Percentiles rank a stretch among this genome's conserved stretches.
These are phyloP conservation scores for Candida dajiaensis DNA, from an alignment of 805 yeast genomes.

Conservation along the genomic window DNA sequence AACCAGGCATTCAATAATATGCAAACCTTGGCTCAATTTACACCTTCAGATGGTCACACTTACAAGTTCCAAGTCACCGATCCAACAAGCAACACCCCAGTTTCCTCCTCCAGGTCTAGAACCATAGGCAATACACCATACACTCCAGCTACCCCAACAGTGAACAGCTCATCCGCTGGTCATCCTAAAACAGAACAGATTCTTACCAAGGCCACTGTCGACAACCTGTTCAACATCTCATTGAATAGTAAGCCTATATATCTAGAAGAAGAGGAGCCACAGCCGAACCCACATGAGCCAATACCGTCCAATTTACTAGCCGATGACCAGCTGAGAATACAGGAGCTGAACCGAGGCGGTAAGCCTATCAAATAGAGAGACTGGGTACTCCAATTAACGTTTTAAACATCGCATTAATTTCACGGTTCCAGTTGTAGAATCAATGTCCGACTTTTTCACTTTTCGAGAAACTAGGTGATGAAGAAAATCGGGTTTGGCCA, in stretches of 20 bases:
- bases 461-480: slow-evolving; percentile 2
- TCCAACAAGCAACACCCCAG: slow-evolving; percentile 1
- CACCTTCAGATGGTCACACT: slow-evolving; percentile 56
- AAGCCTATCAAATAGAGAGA: slow-evolving; percentile 3
- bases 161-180: slow-evolving; percentile 4
- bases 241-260: slow-evolving; percentile 16
- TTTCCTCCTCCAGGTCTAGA: slow-evolving; percentile 16
- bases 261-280: slow-evolving; percentile 11
- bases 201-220: slow-evolving; percentile 19
- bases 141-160: slow-evolving; percentile 20
- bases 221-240: slow-evolving; percentile 21
- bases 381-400: background rate
- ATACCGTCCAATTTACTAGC: background rate
- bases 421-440: background rate
- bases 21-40: slow-evolving; percentile 44
- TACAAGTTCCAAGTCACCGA: slow-evolving; percentile 26
- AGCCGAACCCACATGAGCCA: background rate
- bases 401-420: slow-evolving; percentile 3
- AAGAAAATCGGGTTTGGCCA: background rate
- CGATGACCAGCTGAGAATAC: slow-evolving; percentile 11
- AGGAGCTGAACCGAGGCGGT: slow-evolving; percentile 13
- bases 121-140: slow-evolving; percentile 23
- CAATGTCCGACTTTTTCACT: background rate
- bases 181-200: slow-evolving; percentile 5
- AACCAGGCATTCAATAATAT: slow-evolving; percentile 42